Base-by-base conservation (phyloP, 371 early-diverging fungal species). In the Rhizopus delemar region DNA sequence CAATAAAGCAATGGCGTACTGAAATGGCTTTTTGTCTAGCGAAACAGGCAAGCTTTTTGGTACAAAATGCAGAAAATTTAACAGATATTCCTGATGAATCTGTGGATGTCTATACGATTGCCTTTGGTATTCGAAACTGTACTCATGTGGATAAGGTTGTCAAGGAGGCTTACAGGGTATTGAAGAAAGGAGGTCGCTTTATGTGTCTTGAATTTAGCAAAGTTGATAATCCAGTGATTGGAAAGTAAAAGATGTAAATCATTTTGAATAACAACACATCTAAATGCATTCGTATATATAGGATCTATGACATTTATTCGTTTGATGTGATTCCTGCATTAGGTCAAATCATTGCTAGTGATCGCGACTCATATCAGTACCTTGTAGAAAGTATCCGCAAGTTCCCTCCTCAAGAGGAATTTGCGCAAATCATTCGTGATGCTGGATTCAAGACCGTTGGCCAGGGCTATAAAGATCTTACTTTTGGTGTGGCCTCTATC, bases 301-400 rank as follows among this genome's bases (percentile, higher is more conserved):
- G 90, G 54, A 45, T 92, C 3, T 98, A 98, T 65, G 97, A 98
- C 63, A 56, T 90, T 15, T 96, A 95, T 65, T 95, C 96, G 8
- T 97, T 97, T 70, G 83, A 97, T 54, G 86, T 96, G 28, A 97
- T 98, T 60, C 98, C 98, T 2, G 76, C 78, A 6, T 71, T 98
- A 48, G 98, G 98, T 31, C 88, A 90, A 65, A 62, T 91, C 31
- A 86, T 98, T 53, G 96, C 98, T 13, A 83, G 88, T 45, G 98
- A 98, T 71, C 87, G 91, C 28, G 90, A 88, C 34, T 94, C 95
- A 31, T 98, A 98, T 71, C 92, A 96, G 73, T 98, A 98, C 67
- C 83, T 98, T n/a, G 98, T 98, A n/a, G 98, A 98, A 69, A 91
- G 91, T 59, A 98, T 98, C 63, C 89, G 96, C 63, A 88, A 88